Evolutionary conservation across 2,329 filamentous ascomycete species (phyloP).

Genomic region (Cytospora paraplurivora): DNA sequence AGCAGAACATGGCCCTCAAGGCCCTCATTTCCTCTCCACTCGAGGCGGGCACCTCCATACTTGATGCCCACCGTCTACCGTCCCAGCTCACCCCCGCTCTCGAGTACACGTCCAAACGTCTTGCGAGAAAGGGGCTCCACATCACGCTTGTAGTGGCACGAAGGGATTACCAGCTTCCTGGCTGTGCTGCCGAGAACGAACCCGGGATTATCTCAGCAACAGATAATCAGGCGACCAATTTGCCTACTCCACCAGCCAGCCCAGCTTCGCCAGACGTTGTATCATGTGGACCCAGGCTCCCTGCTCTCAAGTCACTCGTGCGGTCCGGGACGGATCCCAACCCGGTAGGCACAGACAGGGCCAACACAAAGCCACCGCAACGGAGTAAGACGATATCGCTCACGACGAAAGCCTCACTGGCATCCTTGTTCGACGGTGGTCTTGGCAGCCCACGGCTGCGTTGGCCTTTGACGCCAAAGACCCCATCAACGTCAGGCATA

Average conservation of each 20-base stretch:
- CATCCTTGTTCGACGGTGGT: slow-evolving; percentile 27
- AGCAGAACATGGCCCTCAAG: slow-evolving; percentile 50
- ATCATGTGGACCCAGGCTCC: slow-evolving; percentile 32
- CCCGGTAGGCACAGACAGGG: slow-evolving; percentile 31
- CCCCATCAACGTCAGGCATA: slow-evolving; percentile 14
- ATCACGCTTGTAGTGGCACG: slow-evolving; percentile 61
- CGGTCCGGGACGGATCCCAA: slow-evolving; percentile 42
- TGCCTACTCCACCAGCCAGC: slow-evolving; percentile 30
- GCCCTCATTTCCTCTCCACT: slow-evolving; percentile 63
- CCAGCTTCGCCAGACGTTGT: slow-evolving; percentile 31
- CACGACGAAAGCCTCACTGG: slow-evolving; percentile 21
- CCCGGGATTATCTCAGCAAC: neutral
- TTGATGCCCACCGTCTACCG: slow-evolving; percentile 60
- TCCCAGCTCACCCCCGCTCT: slow-evolving; percentile 56
- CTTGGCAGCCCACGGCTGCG: slow-evolving; percentile 25
- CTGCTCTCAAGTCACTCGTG: slow-evolving; percentile 44
- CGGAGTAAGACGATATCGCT: slow-evolving; percentile 24
- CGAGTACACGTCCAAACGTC: slow-evolving; percentile 58
- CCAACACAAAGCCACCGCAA: slow-evolving; percentile 32
- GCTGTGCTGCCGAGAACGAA: neutral
- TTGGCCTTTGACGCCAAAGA: slow-evolving; percentile 34
- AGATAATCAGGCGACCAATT: neutral
- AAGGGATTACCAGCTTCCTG: slow-evolving; percentile 57
- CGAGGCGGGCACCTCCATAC: slow-evolving; percentile 62
- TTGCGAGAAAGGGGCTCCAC: slow-evolving; percentile 57